These are phyloP conservation scores for Oryza meyeriana DNA, from an alignment of 176 grass and related monocot species.

Conservation along the genomic window DNA sequence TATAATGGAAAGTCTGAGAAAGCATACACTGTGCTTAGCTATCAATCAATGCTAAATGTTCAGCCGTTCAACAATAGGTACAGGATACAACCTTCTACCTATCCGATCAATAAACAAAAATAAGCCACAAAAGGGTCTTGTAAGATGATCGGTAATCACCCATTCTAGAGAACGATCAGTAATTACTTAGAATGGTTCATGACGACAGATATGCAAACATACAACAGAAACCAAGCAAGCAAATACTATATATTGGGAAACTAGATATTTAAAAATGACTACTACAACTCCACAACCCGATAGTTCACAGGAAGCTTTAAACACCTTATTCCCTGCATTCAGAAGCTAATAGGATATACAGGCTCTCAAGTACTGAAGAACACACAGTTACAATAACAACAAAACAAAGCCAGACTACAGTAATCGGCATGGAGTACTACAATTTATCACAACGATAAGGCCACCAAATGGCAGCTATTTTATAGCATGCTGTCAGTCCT, in stretches of 20 bases:
- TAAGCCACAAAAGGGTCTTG: background rate
- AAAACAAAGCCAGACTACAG: conserved; percentile 15
- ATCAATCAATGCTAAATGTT: background rate
- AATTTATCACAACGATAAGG: conserved; percentile 28
- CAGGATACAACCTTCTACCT: background rate
- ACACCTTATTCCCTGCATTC: conserved; percentile 40
- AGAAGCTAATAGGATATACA: conserved; percentile 23
- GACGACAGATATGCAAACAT: background rate
- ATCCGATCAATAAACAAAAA: background rate
- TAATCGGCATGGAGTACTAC: background rate
- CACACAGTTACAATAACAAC: conserved; percentile 33
- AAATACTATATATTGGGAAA: background rate
- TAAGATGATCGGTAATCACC: background rate
- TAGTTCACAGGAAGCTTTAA: conserved; percentile 11
- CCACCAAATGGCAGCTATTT: conserved; percentile 16
- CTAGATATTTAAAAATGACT: conserved; percentile 5
- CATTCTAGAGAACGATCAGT: no score
- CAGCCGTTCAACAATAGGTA: background rate
- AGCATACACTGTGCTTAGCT: background rate
- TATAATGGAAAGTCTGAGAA: background rate
- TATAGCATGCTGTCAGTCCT: conserved; percentile 89
- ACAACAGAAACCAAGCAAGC: background rate
- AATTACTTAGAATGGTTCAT: background rate
- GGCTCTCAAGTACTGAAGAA: conserved; percentile 26
- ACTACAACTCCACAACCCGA: conserved; percentile 1